These are phyloP conservation scores for Glebionis coronaria DNA, from an alignment of 129 eudicot species.

Conservation along the genomic window DNA sequence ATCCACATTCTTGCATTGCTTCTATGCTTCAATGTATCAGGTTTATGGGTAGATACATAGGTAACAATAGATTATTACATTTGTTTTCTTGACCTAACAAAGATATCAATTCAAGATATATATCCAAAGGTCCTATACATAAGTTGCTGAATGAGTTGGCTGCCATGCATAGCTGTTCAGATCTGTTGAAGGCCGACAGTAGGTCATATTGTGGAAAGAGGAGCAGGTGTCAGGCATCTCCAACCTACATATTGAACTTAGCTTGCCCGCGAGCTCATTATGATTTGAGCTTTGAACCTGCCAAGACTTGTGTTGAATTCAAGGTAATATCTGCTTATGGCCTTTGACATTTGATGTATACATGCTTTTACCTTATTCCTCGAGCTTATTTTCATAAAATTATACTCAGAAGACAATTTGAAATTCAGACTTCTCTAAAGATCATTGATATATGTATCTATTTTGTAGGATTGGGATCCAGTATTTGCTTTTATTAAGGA, in stretches of 20 bases:
- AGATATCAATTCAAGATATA: constrained; percentile 87
- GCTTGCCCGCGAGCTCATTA: constrained; percentile 67
- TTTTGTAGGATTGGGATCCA: constrained; percentile 74
- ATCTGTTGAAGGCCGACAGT: constrained; percentile 36
- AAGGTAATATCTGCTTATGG: constrained; percentile 47
- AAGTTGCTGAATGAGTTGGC: constrained; percentile 71
- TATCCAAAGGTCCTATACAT: constrained; percentile 79
- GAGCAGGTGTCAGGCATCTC: constrained; percentile 44
- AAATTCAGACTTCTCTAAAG: background rate
- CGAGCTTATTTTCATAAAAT: background rate
- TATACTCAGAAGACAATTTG: constrained; percentile 3
- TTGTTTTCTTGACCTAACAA: constrained; percentile 42
- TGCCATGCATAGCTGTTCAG: constrained; percentile 35
- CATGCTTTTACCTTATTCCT: background rate
- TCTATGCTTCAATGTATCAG: constrained; percentile 4
- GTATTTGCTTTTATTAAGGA: constrained; percentile 57
- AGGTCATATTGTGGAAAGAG: constrained; percentile 44
- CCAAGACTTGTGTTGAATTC: constrained; percentile 69
- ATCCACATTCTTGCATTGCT: constrained; percentile 45
- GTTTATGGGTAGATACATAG: constrained; percentile 12
- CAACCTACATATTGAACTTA: constrained; percentile 73
- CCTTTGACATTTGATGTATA: background rate
- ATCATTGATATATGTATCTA: constrained; percentile 17
- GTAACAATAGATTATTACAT: background rate
- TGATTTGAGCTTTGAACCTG: constrained; percentile 69